Evolutionary conservation across 768 basidiomycete species (phyloP), one percentile per base, ranked within the genome.

Genomic region (Mrakia blollopis): DNA sequence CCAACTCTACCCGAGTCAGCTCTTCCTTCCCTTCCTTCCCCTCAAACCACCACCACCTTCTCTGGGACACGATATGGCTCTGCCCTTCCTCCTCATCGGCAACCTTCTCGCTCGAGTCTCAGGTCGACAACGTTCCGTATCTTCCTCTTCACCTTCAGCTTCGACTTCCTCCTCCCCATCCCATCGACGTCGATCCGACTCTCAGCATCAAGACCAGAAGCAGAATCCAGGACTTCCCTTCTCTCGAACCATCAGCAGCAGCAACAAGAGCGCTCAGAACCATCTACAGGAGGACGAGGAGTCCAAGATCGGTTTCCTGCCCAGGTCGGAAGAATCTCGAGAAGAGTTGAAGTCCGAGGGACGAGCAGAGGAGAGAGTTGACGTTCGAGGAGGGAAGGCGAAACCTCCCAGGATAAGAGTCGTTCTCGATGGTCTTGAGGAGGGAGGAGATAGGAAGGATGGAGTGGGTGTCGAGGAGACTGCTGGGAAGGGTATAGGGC

Each of bases 41-140:
- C 57, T 25, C 57, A 57, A 25, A 9, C 25, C 57, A n/a, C 25
- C 57, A n/a, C 25, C 57, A 57, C 47, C 47, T 50, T 50, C 47
- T 50, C 47, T 50, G 18, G 18, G 47, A 50, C 9, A 18, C 1
- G 25, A 28, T 1, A n/a, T 57, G 25, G 25, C 57, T 8, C 23
- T 57, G n/a, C 57, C 57, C 57, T 57, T 57, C 57, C 25, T 57
- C n/a, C 57, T 57, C 57, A 57, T 57, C 57, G 25, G 57, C 25
- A 25, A 57, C 57, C 57, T 57, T 9, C 57, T 57, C 57, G 28
- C 25, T 14, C 11, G 57, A 25, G 28, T 18, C 1, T 50, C 47
- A 50, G 47, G 10, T 50, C 47, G 57, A 57, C 57, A 28, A 14
- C 57, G 57, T 25, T 57, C 57, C n/a, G n/a, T n/a, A 57, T 10